A percentile compares a stretch with the other conserved stretches of the same genome.
Conservation (phyloP, 345 rosid genomes). For the Corchorus capsularis region DNA sequence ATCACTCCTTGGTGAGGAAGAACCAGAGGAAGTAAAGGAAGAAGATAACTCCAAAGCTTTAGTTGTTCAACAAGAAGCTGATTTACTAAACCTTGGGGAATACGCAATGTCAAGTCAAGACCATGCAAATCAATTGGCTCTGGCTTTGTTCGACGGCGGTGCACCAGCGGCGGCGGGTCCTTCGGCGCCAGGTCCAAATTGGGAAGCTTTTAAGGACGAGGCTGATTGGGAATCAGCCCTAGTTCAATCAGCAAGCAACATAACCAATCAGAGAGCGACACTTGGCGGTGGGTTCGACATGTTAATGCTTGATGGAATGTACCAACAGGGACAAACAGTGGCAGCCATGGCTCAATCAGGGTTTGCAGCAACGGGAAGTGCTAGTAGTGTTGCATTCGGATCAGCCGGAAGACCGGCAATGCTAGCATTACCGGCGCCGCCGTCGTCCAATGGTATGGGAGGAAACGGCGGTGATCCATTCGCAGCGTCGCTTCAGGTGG, state of each 20-base stretch:
- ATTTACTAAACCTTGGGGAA: slow-evolving; percentile 59
- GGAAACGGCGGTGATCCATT: slow-evolving; percentile 43
- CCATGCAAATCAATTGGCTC: slow-evolving; percentile 50
- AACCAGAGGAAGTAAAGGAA: slow-evolving; percentile 27
- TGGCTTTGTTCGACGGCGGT: slow-evolving; percentile 67
- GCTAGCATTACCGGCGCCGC: slow-evolving; percentile 57
- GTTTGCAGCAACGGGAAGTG: slow-evolving; percentile 33
- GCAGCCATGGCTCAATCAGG: slow-evolving; percentile 31
- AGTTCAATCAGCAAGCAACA: slow-evolving; percentile 61
- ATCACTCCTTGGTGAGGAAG: slow-evolving; percentile 18
- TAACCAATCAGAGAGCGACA: slow-evolving; percentile 37
- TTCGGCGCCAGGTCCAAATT: slow-evolving; percentile 28
- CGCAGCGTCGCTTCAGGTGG: slow-evolving; percentile 45
- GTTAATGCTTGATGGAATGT: slow-evolving; percentile 59
- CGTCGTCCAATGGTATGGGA: neutral
- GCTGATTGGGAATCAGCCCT: slow-evolving; percentile 79
- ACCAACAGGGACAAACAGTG: slow-evolving; percentile 46
- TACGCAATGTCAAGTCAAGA: slow-evolving; percentile 36
- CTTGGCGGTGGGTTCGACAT: slow-evolving; percentile 57
- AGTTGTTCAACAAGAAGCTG: slow-evolving; percentile 40
- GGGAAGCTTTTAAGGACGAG: slow-evolving; percentile 72
- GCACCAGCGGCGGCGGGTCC: slow-evolving; percentile 23
- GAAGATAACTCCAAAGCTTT: slow-evolving; percentile 21
- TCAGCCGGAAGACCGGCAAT: slow-evolving; percentile 41
- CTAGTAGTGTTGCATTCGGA: slow-evolving; percentile 13